A percentile compares a stretch with the other conserved stretches of the same genome.
Evolutionary conservation across 805 yeast genomes (phyloP).

Genomic region (Zygoascus biomembranicola): DNA sequence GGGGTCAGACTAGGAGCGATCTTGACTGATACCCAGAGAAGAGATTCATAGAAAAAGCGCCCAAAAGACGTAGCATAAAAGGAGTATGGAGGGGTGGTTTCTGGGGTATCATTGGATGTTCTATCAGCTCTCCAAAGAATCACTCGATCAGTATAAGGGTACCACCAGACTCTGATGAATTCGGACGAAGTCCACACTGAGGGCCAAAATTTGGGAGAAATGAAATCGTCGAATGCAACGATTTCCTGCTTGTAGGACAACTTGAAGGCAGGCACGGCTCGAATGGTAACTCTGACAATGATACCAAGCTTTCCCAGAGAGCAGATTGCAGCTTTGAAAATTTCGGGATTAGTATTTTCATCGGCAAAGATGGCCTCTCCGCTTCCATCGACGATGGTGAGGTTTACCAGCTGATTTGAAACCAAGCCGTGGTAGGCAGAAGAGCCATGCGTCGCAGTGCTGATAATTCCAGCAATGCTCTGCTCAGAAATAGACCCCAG

Average conservation of each 20-base stretch:
- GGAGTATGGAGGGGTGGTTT: constrained; percentile 56
- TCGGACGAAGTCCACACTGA: constrained; percentile 83
- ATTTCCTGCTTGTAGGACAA: constrained; percentile 76
- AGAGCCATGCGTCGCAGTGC: constrained; percentile 96
- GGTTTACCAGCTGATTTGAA: constrained; percentile 74
- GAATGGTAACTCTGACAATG: constrained; percentile 73
- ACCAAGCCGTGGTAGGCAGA: constrained; percentile 88
- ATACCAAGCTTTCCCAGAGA: constrained; percentile 90
- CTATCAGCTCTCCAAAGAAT: constrained; percentile 86
- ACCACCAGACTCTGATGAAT: constrained; percentile 95
- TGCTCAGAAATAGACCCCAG: constrained; percentile 92
- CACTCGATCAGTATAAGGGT: constrained; percentile 81
- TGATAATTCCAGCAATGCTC: constrained; percentile 88
- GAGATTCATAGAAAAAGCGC: constrained; percentile 66
- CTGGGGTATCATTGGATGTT: constrained; percentile 53
- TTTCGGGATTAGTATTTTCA: constrained; percentile 48
- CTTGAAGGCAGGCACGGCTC: constrained; percentile 78
- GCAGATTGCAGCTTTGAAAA: constrained; percentile 74
- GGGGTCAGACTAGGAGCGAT: constrained; percentile 75
- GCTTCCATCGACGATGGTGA: constrained; percentile 64
- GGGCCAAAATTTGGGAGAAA: constrained; percentile 57
- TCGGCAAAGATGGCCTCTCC: constrained; percentile 69
- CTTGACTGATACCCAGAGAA: constrained; percentile 72
- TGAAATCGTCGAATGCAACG: constrained; percentile 63
- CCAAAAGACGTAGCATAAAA: constrained; percentile 85